Evolutionary conservation across 306 rosid species (phyloP), one percentile per base, ranked within the genome.

Genomic region (Begonia masoniana): DNA sequence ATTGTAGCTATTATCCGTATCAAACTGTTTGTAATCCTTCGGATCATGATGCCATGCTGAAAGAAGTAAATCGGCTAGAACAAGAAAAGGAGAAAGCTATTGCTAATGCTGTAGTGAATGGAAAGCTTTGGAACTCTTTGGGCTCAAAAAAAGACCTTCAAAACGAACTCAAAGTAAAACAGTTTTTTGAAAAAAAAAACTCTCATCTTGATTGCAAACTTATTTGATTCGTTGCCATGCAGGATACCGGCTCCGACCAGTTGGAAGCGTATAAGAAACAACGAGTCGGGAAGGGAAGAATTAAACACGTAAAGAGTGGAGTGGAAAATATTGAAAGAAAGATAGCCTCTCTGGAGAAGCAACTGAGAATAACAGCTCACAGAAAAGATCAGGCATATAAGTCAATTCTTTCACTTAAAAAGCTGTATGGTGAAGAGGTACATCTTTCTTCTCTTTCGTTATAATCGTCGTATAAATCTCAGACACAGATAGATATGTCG

Each of bases 81-180:
- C 8, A 14, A 58, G 35, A n/a, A 15, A 12, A 6, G n/a, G 73
- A 68, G 45, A 56, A 10, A 21, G 41, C n/a, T 21, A 57, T 68
- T 36, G 49, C 68, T 12, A 52, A 21, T 57, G 73, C 60, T 43
- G 51, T 39, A 15, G 60, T 39, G 56, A 62, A 62, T 12, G 61
- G 64, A 47, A 62, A 62, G 47, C 17, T 41, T 15, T 57, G 63
- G 68, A 57, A 47, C 41, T 62, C 74, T 49, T 16, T 69, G 7
- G 41, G 56, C 26, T 62, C 64, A 23, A 69, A 52, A 52, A 51
- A 69, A 47, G 54, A 43, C 51, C 52, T 62, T 31, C 46, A 52
- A 39, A 50, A 52, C 10, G 12, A 57, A 36, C 6, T 62, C 41
- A 52, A 64, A 46, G 64, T 45, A 45, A 10, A 45, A 11, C n/a